These are phyloP conservation scores for Botrytis fragariae DNA, from an alignment of 2,329 filamentous ascomycete genomes.

Conservation along the genomic window DNA sequence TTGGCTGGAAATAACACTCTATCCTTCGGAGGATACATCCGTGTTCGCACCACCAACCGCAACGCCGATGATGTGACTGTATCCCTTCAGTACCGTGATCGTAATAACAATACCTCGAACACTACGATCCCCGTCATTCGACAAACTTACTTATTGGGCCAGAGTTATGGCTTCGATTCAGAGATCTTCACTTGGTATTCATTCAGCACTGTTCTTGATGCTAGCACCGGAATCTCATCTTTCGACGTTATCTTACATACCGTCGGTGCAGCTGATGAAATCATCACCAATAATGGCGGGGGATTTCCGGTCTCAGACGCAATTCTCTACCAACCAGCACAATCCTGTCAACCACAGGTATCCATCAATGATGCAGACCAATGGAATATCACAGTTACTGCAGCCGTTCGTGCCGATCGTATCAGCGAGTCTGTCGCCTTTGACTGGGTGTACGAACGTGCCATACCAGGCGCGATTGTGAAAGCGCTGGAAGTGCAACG, in stretches of 20 bases:
- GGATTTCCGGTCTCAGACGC: not conserved
- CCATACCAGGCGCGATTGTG: not conserved
- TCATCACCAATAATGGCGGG: not conserved
- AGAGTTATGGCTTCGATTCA: not conserved
- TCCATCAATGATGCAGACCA: not conserved
- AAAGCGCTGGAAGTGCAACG: not conserved
- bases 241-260: constrained; percentile 2
- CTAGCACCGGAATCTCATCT: not conserved
- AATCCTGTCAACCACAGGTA: not conserved
- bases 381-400: not conserved
- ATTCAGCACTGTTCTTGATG: not conserved
- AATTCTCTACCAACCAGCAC: not conserved
- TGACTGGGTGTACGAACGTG: not conserved
- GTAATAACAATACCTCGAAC: not conserved
- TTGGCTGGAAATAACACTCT: not conserved
- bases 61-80: not conserved
- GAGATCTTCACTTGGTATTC: not conserved
- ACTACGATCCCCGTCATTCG: not conserved
- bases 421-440: not conserved
- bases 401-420: constrained; percentile 8
- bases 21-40: not conserved
- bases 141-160: not conserved
- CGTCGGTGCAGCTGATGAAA: not conserved
- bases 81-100: not conserved
- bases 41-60: constrained; percentile 1